Evolutionary conservation across 2,329 filamentous ascomycete species (phyloP), one percentile per base, ranked within the genome.

Genomic region (Aspergillus sp.): DNA sequence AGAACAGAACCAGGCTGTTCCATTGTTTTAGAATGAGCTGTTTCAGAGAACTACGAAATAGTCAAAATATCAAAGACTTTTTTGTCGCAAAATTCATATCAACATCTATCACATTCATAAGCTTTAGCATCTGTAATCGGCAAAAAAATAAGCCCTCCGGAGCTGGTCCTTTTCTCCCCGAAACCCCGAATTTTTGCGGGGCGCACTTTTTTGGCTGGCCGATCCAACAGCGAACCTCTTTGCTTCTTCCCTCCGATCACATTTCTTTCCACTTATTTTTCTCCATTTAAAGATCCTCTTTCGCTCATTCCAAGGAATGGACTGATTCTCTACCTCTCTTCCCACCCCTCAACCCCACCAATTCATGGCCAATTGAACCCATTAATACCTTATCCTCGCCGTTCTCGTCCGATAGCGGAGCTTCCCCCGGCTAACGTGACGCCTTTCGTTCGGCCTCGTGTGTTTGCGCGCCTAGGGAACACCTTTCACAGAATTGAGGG

Each of bases 81-180:
- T 19, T 19, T 4, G 19, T 19, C 19, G 19, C 19, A 19, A 19
- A 19, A 19, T 2, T 19, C 19, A 19, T 19, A 19, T 19, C 19
- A 19, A 19, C 19, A 19, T 19, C 4, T 19, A 19, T 19, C 19
- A 19, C 19, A 19, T 19, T 19, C 19, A 19, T 19, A 19, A 19
- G 4, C 19, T 19, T 4, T 19, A 19, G 19, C 4, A 19, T 4
- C 19, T 19, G 19, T 19, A 4, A 19, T 19, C 19, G 19, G 19
- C 19, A 19, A 19, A 19, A 19, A 19, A 19, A 19, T 2, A 19
- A 19, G 19, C 40, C 39, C 12, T 12, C 45, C 54, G 54, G 54
- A 57, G 54, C 38, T 47, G 33, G 33, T 6, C 33, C 30, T 5
- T 40, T 40, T 33, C 52, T 57, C 54, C 53, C 53, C 54, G 54